A percentile compares a stretch with the other conserved stretches of the same genome.
Evolutionary conservation across 1,139 yeast species (phyloP).

Genomic region (Debaryomyces nepalensis): DNA sequence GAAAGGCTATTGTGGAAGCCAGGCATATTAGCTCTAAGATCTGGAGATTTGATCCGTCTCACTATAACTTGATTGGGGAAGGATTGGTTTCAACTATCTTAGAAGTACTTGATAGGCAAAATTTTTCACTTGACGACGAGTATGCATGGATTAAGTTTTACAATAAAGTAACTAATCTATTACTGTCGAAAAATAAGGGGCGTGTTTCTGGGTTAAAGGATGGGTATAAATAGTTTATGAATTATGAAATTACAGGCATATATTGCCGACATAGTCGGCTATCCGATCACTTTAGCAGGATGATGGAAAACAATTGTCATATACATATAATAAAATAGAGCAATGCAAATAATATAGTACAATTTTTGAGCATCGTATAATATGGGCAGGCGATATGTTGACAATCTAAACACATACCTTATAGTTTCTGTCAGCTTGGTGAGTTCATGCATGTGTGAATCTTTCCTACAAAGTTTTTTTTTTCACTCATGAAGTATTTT

Average conservation of each 20-base stretch:
- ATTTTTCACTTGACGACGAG: neutral
- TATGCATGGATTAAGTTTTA: constrained; percentile 2
- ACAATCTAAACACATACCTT: too few species aligned
- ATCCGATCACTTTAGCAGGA: too few species aligned
- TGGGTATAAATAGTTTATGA: neutral
- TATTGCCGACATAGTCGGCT: too few species aligned
- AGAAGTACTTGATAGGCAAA: constrained; percentile 1
- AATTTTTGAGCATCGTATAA: too few species aligned
- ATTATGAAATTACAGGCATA: neutral
- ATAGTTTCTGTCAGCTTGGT: too few species aligned
- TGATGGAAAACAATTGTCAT: too few species aligned
- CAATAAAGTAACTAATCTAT: neutral
- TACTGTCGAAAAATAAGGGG: neutral
- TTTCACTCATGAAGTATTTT: too few species aligned
- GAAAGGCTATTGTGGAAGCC: neutral
- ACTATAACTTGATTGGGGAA: constrained; percentile 1
- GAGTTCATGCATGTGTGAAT: too few species aligned
- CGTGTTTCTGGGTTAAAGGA: neutral
- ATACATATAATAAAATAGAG: too few species aligned
- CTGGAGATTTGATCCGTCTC: neutral
- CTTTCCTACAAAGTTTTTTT: too few species aligned
- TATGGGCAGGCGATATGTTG: too few species aligned
- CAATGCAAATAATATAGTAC: too few species aligned
- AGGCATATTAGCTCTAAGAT: neutral
- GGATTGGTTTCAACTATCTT: neutral